phyloP scores from a whole-genome alignment of 176 grass and related monocot species.

The Ampelocalamus luodianensis region DNA sequence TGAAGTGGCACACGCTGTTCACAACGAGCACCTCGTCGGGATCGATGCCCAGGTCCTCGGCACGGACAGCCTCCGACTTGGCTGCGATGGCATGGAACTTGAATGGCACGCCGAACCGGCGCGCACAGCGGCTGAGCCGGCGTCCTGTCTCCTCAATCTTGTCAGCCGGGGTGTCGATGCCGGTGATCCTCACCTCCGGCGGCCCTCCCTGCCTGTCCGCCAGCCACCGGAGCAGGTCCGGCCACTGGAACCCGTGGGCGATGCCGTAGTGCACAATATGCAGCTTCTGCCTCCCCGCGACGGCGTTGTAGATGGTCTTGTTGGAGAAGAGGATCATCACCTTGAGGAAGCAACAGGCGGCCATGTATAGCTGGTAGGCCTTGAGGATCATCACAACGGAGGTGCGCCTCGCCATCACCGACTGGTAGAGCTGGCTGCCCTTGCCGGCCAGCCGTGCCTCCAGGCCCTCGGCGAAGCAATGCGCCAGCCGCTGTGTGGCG shows the following conservation, averaged over 20 bases:
- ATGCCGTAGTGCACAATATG: constrained; percentile 60
- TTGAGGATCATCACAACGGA: constrained; percentile 43
- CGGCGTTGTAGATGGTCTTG: constrained; percentile 49
- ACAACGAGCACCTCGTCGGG: constrained; percentile 53
- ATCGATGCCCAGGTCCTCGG: constrained; percentile 36
- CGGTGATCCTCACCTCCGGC: constrained; percentile 53
- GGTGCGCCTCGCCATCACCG: constrained; percentile 43
- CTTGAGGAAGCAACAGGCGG: constrained; percentile 49
- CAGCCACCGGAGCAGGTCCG: constrained; percentile 39
- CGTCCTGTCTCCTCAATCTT: constrained; percentile 40
- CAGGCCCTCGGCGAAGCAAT: constrained; percentile 55
- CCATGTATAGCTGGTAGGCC: constrained; percentile 56
- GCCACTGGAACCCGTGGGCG: constrained; percentile 57
- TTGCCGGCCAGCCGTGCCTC: constrained; percentile 51
- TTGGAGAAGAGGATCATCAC: constrained; percentile 37
- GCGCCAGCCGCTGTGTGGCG: constrained; percentile 54
- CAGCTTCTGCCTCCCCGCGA: constrained; percentile 28
- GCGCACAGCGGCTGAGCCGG: constrained; percentile 38
- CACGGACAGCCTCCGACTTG: constrained; percentile 40
- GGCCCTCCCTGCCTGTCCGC: constrained; percentile 24
- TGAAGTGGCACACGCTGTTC: constrained; percentile 45
- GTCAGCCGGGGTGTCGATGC: constrained; percentile 45
- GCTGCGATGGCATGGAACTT: constrained; percentile 42
- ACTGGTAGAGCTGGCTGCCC: constrained; percentile 47
- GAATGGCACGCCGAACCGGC: constrained; percentile 46